Percentiles rank a stretch among this genome's conserved stretches.
phyloP scores from a whole-genome alignment of 2,329 filamentous ascomycete species.

The Podosphaera xanthii region DNA sequence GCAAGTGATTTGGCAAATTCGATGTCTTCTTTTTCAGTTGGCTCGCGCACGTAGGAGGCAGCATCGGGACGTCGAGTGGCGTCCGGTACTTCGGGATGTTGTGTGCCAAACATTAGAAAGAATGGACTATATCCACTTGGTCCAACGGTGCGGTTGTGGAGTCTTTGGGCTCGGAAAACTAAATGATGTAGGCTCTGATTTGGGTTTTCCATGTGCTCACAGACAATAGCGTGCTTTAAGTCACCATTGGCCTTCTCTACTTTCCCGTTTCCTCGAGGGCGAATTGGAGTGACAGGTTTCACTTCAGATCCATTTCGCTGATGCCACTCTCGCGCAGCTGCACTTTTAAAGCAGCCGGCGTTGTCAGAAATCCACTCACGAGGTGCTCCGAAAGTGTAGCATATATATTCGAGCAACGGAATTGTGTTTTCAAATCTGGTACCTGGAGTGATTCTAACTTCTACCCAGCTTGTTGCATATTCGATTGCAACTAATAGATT shows the following conservation, averaged over 20 bases:
- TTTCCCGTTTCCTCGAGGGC: background rate
- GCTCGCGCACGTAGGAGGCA: background rate
- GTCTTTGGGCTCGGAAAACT: background rate
- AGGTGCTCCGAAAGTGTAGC: background rate
- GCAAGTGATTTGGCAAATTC: background rate
- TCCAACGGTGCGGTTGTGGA: background rate
- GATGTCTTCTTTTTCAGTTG: background rate
- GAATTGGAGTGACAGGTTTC: background rate
- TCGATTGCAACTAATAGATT: background rate
- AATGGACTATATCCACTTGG: background rate
- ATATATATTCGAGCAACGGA: background rate
- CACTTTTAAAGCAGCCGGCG: background rate
- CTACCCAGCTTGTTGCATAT: background rate
- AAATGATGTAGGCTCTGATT: background rate
- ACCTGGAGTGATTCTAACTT: background rate
- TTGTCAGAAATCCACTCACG: background rate
- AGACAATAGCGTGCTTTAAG: background rate
- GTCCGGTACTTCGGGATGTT: background rate
- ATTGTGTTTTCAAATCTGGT: background rate
- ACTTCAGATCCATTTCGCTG: background rate
- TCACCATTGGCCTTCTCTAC: background rate
- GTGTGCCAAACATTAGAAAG: conserved; percentile 1
- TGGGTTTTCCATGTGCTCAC: background rate
- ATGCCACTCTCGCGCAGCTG: background rate
- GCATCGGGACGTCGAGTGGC: background rate